Evolutionary conservation across 1,284 basidiomycete species (phyloP).

Genomic region (Anthracocystis panici-leucophaei): DNA sequence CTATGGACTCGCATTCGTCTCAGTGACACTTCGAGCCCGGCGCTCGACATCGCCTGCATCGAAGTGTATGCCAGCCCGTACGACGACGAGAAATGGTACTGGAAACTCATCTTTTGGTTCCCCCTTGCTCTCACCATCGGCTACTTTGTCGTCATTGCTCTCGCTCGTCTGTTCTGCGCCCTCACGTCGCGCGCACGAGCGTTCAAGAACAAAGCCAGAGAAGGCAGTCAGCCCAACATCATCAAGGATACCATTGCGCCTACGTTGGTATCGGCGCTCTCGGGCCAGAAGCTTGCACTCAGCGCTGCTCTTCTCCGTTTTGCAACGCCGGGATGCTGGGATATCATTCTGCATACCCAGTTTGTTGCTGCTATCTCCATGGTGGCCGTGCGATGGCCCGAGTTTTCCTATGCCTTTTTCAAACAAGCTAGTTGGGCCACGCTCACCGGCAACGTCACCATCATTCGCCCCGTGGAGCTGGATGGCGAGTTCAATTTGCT

Average conservation of each 20-base stretch:
- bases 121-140: constrained; percentile 81
- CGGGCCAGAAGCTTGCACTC: constrained; percentile 85
- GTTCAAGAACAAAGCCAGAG: constrained; percentile 61
- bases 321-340: constrained; percentile 90
- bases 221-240: constrained; percentile 58
- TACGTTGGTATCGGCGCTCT: constrained; percentile 81
- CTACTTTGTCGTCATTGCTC: constrained; percentile 83
- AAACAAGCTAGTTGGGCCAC: constrained; percentile 70
- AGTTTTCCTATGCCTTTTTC: constrained; percentile 79
- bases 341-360: constrained; percentile 91
- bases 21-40: constrained; percentile 80
- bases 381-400: constrained; percentile 93
- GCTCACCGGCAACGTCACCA: constrained; percentile 51
- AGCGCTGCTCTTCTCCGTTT: constrained; percentile 89
- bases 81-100: constrained; percentile 76
- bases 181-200: constrained; percentile 41
- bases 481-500: constrained; percentile 37
- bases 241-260: constrained; percentile 58
- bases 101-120: constrained; percentile 82
- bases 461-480: constrained; percentile 34
- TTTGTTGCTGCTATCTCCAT: constrained; percentile 81
- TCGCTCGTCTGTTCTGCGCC: constrained; percentile 75
- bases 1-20: constrained; percentile 85
- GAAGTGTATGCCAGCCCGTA: constrained; percentile 84
- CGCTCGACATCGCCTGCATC: constrained; percentile 81